Evolutionary conservation across 23 red algal genomes (phyloP).

Genomic region (Chondrus crispus): DNA sequence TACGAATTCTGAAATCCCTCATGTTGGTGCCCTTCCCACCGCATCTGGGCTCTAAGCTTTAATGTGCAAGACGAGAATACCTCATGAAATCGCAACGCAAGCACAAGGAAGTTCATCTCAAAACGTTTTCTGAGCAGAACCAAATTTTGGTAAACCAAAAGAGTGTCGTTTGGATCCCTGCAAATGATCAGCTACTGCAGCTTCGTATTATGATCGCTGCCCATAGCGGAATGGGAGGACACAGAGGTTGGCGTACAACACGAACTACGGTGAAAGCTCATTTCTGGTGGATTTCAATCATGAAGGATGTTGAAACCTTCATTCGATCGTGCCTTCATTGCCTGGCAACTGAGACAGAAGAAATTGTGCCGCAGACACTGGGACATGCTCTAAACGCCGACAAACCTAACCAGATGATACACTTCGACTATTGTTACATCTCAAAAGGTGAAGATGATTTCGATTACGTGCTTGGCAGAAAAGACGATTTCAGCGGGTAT

Average conservation of each 20-base stretch:
- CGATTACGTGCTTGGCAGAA: not conserved
- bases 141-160: too few relatives aligned
- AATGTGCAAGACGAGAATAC: too few relatives aligned
- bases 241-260: not conserved
- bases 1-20: too few relatives aligned
- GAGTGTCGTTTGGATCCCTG: slow-evolving; percentile 33
- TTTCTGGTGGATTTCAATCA: not conserved
- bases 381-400: not conserved
- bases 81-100: too few relatives aligned
- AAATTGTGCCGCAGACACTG: not conserved
- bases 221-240: not conserved
- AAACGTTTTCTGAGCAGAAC: too few relatives aligned
- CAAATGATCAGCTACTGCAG: not conserved
- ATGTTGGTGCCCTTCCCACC: too few relatives aligned
- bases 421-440: slow-evolving; percentile 29
- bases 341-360: not conserved
- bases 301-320: not conserved
- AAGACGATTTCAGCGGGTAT: slow-evolving; percentile 1
- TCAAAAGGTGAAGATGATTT: not conserved
- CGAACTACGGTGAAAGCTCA: not conserved
- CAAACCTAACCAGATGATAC: not conserved
- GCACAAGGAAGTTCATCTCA: too few relatives aligned
- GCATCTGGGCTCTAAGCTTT: too few relatives aligned
- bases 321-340: not conserved
- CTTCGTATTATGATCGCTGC: slow-evolving; percentile 23